Evolutionary conservation across 805 yeast genomes (phyloP), one percentile per base, ranked within the genome.

Genomic region (Pichia scutulata): DNA sequence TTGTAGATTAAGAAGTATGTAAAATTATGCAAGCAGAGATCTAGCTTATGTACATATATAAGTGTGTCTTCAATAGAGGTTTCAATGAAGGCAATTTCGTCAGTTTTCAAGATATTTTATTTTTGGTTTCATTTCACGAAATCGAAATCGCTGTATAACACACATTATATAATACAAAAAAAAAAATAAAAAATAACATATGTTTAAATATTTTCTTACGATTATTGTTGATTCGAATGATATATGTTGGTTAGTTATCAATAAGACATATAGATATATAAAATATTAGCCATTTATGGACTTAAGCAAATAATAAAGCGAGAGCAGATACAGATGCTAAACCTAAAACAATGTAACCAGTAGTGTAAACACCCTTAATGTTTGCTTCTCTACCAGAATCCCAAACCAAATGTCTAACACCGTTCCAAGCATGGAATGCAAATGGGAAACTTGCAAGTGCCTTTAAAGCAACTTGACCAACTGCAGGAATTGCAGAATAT

Each of bases 341-440:
- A 26, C 83, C 97, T 51, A 89, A 67, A 19, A 89, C 96, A 44
- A 79, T 72, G 70, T 88, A 87, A 56, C 97, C 98, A 37, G 97
- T 89, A 71, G 84, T 81, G 81, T 86, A 86, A 51, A 93, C 97
- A 59, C 96, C 97, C 64, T 84, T 80, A 59, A 87, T 63, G 54
- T 89, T 78, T 65, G 92, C 77, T 69, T 84, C 86, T 58, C 72
- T 75, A 67, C 96, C 96, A 48, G 81, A 67, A 68, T 93, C 99
- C 99, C 99, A 93, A 50, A 87, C 64, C 69, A 92, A 73, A 69
- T 93, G 99, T 78, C 99, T 88, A 56, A 92, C 53, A 61, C 98
- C 97, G 67, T 90, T 89, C 66, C 75, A 80, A 44, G 78, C 62
- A 70, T 93, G 99, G 84, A 80, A 89, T 28, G 86, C 85, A 69